Base-by-base conservation (phyloP, 495 filamentous ascomycete species). In the Penicillium diatomitis region DNA sequence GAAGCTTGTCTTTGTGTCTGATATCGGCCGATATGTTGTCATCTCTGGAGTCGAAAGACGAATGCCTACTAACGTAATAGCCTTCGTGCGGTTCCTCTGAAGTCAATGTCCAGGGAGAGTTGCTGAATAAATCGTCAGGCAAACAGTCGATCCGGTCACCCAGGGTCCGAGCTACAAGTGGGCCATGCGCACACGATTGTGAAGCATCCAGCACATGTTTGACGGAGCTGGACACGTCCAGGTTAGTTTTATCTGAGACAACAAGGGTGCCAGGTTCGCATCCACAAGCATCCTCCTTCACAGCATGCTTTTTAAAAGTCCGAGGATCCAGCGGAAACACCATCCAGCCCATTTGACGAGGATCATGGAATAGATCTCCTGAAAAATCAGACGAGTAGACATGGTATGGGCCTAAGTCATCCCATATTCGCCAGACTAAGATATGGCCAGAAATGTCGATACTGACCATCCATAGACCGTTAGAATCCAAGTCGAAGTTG, bases 391-490 rank as follows among this genome's bases (percentile, higher is more conserved):
- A 66, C 35, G 61, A 51, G 41, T 63, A 63, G 6, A 52, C 47
- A 32, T 58, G 58, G 33, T 60, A 48, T 3, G 70, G 68, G 8
- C 39, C 50, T 4, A 69, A 47, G 20, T 53, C 47, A 4, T 69
- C 61, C 78, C 81, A 86, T 11, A 90, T 72, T 43, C 84, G 74
- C 76, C 89, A 85, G 3, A 89, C 48, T 46, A 81, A 73, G 1
- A 82, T 70, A 12, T 62, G 68, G 20, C 87, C 88, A 11, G 69
- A 55, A 38, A 96, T 89, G 52, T 90, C 86, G 8, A 81, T 81
- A 20, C 85, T 89, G 11, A 84, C 73, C 37, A 97, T 72, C 73
- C 81, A 87, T 7, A 76, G 66, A 2, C 86, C 89, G 8, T 77
- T 65, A 6, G 74, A 66, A 54, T 88, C 82, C 32, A 74, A 58